These are phyloP conservation scores for Colletotrichum spaethianum DNA, from an alignment of 2,329 filamentous ascomycete species.

Conservation along the genomic window DNA sequence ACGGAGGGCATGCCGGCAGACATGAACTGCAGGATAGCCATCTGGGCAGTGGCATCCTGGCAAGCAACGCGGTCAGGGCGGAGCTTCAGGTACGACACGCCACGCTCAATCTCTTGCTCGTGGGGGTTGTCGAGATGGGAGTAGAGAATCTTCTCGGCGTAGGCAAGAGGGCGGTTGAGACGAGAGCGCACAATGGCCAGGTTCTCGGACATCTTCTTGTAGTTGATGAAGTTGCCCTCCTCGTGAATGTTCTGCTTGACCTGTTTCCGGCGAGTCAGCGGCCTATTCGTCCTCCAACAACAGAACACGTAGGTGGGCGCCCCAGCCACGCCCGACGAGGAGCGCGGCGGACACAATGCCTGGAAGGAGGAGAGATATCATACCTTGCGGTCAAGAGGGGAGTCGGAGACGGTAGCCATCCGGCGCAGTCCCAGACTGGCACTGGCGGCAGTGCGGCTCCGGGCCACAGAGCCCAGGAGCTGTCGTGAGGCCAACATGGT, in stretches of 20 bases:
- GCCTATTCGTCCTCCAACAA: background rate
- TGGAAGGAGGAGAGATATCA: constrained; percentile 43
- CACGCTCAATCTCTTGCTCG: constrained; percentile 95
- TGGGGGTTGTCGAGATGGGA: constrained; percentile 98
- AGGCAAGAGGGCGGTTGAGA: constrained; percentile 93
- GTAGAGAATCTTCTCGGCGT: constrained; percentile 98
- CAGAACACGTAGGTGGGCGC: background rate
- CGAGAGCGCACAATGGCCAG: constrained; percentile 89
- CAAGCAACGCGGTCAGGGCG: constrained; percentile 98
- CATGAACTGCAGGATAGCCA: constrained; percentile 99
- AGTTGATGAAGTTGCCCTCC: constrained; percentile 98
- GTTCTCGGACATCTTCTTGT: constrained; percentile 99
- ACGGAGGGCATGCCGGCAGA: constrained; percentile 96
- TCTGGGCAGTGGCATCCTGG: constrained; percentile 99
- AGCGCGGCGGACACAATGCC: too few species aligned
- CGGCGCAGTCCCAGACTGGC: constrained; percentile 75
- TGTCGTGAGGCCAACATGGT: constrained; percentile 81
- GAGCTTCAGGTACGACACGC: constrained; percentile 95
- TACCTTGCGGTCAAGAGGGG: constrained; percentile 91
- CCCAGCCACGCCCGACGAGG: background rate
- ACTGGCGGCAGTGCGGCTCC: constrained; percentile 68
- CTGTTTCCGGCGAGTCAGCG: constrained; percentile 50
- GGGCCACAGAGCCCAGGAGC: constrained; percentile 76
- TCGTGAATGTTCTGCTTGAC: constrained; percentile 98
- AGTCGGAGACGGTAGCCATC: constrained; percentile 90